Evolutionary conservation across 768 basidiomycete species (phyloP).

Genomic region (Lyophyllum atratum): DNA sequence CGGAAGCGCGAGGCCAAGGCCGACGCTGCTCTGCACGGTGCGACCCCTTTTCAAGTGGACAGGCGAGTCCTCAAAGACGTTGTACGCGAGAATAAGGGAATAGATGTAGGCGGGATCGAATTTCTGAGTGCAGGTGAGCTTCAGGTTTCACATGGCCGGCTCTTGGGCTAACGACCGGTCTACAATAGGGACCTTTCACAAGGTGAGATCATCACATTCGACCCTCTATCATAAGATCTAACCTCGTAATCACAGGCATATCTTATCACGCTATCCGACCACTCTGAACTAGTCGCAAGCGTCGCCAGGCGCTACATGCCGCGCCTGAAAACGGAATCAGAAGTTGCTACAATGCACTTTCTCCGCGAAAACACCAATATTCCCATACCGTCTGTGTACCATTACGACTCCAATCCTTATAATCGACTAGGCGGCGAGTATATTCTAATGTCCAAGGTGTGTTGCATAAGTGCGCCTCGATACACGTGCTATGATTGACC

Average conservation of each 20-base stretch:
- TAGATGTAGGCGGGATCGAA: slow-evolving; percentile 66
- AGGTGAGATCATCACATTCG: slow-evolving; percentile 38
- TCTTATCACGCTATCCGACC: slow-evolving; percentile 65
- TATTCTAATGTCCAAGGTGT: slow-evolving; percentile 84
- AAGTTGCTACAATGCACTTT: slow-evolving; percentile 84
- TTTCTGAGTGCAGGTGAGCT: slow-evolving; percentile 76
- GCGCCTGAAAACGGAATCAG: slow-evolving; percentile 82
- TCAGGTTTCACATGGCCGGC: slow-evolving; percentile 14
- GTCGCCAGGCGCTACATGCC: slow-evolving; percentile 88
- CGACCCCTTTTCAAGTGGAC: slow-evolving; percentile 75
- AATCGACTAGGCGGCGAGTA: slow-evolving; percentile 86
- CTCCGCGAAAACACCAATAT: slow-evolving; percentile 69
- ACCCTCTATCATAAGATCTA: background rate
- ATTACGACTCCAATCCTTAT: slow-evolving; percentile 81
- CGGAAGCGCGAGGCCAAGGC: slow-evolving; percentile 62
- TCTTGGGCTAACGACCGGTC: slow-evolving; percentile 7
- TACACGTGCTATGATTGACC: slow-evolving; percentile 5
- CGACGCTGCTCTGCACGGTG: slow-evolving; percentile 62
- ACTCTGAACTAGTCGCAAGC: slow-evolving; percentile 68
- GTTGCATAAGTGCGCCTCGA: slow-evolving; percentile 19
- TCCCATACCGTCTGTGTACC: slow-evolving; percentile 75
- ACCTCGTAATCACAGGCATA: slow-evolving; percentile 57
- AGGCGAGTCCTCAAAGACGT: slow-evolving; percentile 75
- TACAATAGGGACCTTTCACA: slow-evolving; percentile 77
- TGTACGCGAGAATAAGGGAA: slow-evolving; percentile 67